phyloP scores from a whole-genome alignment of 83 land plant species.

The Diphasiastrum complanatum region DNA sequence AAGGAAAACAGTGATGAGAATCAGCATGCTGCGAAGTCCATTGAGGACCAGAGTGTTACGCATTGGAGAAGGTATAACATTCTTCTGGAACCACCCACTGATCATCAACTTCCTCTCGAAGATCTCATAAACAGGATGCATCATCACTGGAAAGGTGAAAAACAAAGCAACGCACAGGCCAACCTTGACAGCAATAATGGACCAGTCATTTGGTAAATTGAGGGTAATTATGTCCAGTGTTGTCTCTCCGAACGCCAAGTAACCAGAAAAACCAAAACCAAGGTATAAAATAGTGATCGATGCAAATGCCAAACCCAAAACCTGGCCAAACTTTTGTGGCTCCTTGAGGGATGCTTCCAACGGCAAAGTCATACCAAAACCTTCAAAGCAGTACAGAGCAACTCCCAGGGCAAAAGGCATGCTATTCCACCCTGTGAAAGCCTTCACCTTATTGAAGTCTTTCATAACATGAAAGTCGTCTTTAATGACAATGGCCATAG shows the following conservation, averaged over 20 bases:
- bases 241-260: conserved; percentile 6
- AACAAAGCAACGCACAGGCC: too few relatives aligned
- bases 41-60: too few relatives aligned
- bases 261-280: conserved; percentile 5
- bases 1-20: too few relatives aligned
- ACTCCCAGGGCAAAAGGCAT: conserved; percentile 9
- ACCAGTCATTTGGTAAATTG: too few relatives aligned
- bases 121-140: too few relatives aligned
- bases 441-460: background rate
- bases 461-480: background rate
- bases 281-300: conserved; percentile 10
- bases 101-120: too few relatives aligned
- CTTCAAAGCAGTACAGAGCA: conserved; percentile 6
- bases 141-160: too few relatives aligned
- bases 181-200: too few relatives aligned
- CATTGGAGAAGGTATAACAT: too few relatives aligned
- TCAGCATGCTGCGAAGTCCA: too few relatives aligned
- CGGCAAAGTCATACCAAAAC: conserved; percentile 8
- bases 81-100: too few relatives aligned
- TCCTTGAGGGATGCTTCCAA: background rate
- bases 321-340: conserved; percentile 10
- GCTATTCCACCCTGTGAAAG: background rate
- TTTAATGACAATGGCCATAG: conserved; percentile 13
- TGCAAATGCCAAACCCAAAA: background rate
- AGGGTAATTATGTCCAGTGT: conserved; percentile 11